phyloP scores from a whole-genome alignment of 108 stramenopile species.

The Cyclostephanos tholiformis region DNA sequence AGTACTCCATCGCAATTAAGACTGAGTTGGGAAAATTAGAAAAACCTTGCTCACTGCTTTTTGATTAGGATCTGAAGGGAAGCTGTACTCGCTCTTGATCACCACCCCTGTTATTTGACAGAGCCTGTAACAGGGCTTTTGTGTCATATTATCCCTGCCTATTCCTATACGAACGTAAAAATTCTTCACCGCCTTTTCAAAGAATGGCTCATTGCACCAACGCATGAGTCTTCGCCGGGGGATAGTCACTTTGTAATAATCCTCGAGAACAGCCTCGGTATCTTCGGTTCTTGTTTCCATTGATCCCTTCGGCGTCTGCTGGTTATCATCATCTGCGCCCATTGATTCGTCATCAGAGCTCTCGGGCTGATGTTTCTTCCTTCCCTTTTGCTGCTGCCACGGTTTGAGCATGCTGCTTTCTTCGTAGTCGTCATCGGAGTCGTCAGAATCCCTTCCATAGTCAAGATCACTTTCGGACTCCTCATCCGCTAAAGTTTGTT shows the following conservation, averaged over 20 bases:
- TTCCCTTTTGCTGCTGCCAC: slow-evolving; percentile 73
- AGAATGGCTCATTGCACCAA: slow-evolving; percentile 90
- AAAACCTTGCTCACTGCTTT: slow-evolving; percentile 57
- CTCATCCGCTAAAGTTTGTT: slow-evolving; percentile 48
- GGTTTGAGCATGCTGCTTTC: slow-evolving; percentile 53
- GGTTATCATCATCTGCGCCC: slow-evolving; percentile 45
- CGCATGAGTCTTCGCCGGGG: slow-evolving; percentile 79
- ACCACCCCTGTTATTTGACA: slow-evolving; percentile 76
- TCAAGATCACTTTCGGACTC: slow-evolving; percentile 74
- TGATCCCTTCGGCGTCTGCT: slow-evolving; percentile 18
- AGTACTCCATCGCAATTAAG: slow-evolving; percentile 3
- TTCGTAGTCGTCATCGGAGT: slow-evolving; percentile 82
- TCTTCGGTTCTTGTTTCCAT: slow-evolving; percentile 33
- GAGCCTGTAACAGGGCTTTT: slow-evolving; percentile 80
- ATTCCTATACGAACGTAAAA: slow-evolving; percentile 80
- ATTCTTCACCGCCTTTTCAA: slow-evolving; percentile 74
- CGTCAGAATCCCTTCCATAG: slow-evolving; percentile 79
- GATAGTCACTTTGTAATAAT: slow-evolving; percentile 71
- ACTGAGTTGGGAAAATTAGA: not conserved
- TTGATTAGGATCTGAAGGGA: slow-evolving; percentile 64
- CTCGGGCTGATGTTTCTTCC: slow-evolving; percentile 33
- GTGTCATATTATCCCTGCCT: slow-evolving; percentile 74
- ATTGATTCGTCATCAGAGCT: slow-evolving; percentile 51
- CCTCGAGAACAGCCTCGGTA: slow-evolving; percentile 72
- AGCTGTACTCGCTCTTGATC: slow-evolving; percentile 57